Conservation (phyloP, 2,329 filamentous ascomycete genomes). For the Colletotrichum sp. region DNA sequence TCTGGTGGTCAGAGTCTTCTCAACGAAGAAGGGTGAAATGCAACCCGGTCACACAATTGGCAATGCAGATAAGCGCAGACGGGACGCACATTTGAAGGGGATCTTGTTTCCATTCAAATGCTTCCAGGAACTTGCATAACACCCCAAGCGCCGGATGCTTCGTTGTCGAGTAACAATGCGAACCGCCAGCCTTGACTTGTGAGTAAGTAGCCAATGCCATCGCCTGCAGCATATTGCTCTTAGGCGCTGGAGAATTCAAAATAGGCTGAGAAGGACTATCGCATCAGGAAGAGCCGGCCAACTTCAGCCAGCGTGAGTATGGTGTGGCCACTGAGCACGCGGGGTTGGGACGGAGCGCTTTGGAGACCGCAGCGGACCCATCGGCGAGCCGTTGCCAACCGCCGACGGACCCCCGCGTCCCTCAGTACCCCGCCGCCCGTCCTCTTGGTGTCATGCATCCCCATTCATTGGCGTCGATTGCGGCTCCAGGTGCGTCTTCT, state of each 20-base stretch:
- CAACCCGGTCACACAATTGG: background rate
- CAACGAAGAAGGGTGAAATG: background rate
- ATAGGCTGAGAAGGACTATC: background rate
- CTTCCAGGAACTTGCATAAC: background rate
- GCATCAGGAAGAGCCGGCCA: background rate
- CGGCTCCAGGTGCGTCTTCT: background rate
- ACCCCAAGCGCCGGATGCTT: background rate
- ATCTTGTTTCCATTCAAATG: background rate
- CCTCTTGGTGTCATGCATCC: constrained; percentile 11
- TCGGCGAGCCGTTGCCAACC: constrained; percentile 10
- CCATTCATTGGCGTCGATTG: background rate
- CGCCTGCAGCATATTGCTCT: background rate
- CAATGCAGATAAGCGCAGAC: background rate
- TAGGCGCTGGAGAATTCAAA: background rate
- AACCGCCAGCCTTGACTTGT: background rate
- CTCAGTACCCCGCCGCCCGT: background rate
- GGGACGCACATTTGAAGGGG: background rate
- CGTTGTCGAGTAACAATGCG: background rate
- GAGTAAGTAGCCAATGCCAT: background rate
- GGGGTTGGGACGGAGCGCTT: background rate
- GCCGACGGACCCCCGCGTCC: constrained; percentile 1
- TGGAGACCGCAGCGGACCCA: background rate
- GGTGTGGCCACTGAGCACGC: background rate
- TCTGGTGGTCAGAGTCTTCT: background rate
- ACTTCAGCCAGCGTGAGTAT: background rate